Conservation (phyloP, 345 rosid species). For the Citrus australasica region DNA sequence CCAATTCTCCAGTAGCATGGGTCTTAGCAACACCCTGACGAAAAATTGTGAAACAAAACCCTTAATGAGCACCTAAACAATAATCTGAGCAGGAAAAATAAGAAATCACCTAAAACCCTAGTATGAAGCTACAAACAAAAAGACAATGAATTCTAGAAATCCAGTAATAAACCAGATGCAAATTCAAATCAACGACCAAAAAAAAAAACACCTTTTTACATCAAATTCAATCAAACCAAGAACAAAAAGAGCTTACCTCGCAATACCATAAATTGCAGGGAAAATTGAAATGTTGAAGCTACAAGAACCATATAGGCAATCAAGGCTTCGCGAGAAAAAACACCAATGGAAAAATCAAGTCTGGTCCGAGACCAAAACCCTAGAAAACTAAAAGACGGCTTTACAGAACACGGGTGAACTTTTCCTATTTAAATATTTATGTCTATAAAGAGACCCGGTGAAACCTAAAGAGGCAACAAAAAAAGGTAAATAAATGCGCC, state of each 20-base stretch:
- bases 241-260: not conserved
- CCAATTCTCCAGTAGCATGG: not conserved
- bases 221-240: not conserved
- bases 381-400: not conserved
- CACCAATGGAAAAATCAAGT: not conserved
- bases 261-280: not conserved
- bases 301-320: slow-evolving; percentile 4
- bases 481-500: not conserved
- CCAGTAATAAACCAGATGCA: slow-evolving; percentile 4
- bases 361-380: not conserved
- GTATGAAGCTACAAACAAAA: not conserved
- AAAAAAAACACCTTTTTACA: not conserved
- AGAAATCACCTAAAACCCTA: not conserved
- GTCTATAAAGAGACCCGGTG: not conserved
- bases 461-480: not conserved
- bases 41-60: not conserved
- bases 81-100: not conserved
- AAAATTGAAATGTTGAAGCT: not conserved
- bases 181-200: not conserved
- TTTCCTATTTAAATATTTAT: too few relatives aligned
- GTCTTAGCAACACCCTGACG: not conserved
- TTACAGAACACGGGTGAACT: not conserved
- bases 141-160: not conserved
- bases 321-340: not conserved
- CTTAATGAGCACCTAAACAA: not conserved